Base-by-base conservation (phyloP, 805 yeast genomes). In the Blastobotrys parvus region DNA sequence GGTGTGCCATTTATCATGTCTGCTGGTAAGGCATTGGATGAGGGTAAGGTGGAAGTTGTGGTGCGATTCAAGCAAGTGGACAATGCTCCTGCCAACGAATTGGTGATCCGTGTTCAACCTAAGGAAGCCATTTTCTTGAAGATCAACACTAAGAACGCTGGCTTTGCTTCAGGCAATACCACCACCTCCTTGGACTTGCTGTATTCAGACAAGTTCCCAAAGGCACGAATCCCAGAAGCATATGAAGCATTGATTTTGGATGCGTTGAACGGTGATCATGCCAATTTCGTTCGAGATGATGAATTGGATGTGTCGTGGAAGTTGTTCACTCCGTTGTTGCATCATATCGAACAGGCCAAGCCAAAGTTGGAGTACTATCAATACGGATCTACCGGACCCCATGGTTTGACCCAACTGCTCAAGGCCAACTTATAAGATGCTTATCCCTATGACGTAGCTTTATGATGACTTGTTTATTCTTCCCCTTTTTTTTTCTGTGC, bases 21-120 rank as follows among this genome's bases (percentile, higher is more conserved):
- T 68, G 98, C 97, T 13, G 98, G 98, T 59, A 92, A 92, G 69
- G 96, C 97, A n/a, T 70, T 92, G 47, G 87, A 90, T 63, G 89
- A 82, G 58, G 83, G 90, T 46, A 88, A 88, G 72, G 98, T 92
- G 39, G 98, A 92, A 70, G 82, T 92, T 50, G 77, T 97, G 64
- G 70, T 92, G 48, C 97, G 92, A 71, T 90, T 83, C 69, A 86
- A 81, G 67, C 82, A 82, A 35, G 94, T 83, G 39, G 72, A 75
- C 50, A 95, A 95, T 32, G 80, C 87, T 57, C 80, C 90, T 52
- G 83, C 86, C 52, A 15, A 13, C 27, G 98, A 92, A 69, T 74
- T 92, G 58, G 97, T 90, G 35, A 78, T 92, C 57, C 78, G 97
- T 64, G 73, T 92, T 51, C 98, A 92, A 71, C 98, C 98, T 48